Conservation (phyloP, 169 alveolate genomes). For the Besnoitia besnoiti region DNA sequence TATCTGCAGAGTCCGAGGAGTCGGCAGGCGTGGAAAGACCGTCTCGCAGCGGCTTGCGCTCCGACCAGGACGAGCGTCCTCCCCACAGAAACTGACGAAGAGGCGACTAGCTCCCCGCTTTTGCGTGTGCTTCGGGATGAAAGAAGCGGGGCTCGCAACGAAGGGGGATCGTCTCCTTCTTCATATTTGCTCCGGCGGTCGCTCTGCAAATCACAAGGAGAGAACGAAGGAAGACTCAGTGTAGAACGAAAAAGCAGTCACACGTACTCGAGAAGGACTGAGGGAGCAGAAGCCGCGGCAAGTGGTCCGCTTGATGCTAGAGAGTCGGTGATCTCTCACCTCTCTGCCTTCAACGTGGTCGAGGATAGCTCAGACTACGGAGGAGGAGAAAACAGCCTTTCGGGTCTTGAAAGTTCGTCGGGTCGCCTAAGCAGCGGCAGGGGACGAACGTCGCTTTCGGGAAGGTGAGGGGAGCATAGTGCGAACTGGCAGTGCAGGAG, state of each 20-base stretch:
- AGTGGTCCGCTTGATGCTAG: neutral
- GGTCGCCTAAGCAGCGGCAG: neutral
- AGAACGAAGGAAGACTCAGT: neutral
- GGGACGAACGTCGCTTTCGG: neutral
- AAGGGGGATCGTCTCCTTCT: neutral
- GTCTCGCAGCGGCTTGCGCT: neutral
- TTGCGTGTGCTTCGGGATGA: neutral
- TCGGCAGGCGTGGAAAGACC: neutral
- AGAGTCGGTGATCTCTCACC: slow-evolving; percentile 32
- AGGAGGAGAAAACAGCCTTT: neutral
- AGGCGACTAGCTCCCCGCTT: neutral
- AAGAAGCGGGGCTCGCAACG: neutral
- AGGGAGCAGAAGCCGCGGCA: neutral
- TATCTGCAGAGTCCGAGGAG: neutral
- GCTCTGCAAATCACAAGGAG: no score
- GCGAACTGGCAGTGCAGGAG: no score
- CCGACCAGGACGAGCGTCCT: neutral
- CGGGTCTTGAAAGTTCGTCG: neutral
- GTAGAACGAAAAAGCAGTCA: no score
- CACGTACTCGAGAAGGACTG: neutral
- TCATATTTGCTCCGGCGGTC: neutral
- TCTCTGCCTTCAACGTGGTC: neutral
- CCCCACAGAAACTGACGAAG: neutral
- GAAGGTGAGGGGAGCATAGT: neutral
- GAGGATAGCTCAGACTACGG: slow-evolving; percentile 14